Conservation (phyloP, 1,284 basidiomycete genomes). For the Chalciporus sp. region DNA sequence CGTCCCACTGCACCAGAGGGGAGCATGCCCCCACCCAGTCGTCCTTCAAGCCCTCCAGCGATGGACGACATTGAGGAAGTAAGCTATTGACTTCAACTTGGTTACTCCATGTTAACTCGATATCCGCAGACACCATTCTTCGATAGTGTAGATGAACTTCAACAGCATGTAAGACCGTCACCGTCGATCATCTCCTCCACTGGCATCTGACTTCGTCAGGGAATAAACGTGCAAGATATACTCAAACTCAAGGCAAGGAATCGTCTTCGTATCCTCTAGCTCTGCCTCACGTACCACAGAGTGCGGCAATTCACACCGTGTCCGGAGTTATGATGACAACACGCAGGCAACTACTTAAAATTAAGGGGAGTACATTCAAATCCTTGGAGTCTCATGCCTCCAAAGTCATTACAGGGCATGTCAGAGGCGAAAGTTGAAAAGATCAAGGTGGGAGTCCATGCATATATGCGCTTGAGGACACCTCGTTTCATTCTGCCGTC, state of each 20-base stretch:
- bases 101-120: background rate
- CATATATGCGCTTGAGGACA: conserved; percentile 8
- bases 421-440: conserved; percentile 95
- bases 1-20: conserved; percentile 27
- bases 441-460: conserved; percentile 67
- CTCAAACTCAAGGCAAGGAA: conserved; percentile 81
- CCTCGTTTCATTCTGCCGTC: background rate
- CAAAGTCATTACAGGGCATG: conserved; percentile 58
- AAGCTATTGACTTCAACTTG: conserved; percentile 4
- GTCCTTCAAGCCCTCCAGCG: conserved; percentile 39
- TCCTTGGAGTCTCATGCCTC: conserved; percentile 4
- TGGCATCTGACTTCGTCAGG: conserved; percentile 47
- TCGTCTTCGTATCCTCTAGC: background rate
- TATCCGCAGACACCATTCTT: conserved; percentile 56
- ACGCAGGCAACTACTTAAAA: conserved; percentile 83
- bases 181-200: background rate
- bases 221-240: conserved; percentile 94
- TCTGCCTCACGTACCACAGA: conserved; percentile 39
- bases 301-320: conserved; percentile 75
- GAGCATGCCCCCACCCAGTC: conserved; percentile 39
- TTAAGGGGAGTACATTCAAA: conserved; percentile 64
- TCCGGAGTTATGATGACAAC: conserved; percentile 87
- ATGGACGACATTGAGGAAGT: conserved; percentile 50
- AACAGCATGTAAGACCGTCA: conserved; percentile 69
- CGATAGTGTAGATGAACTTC: conserved; percentile 85